Conservation (phyloP, 306 rosid genomes). For the Sesbania bispinosa region DNA sequence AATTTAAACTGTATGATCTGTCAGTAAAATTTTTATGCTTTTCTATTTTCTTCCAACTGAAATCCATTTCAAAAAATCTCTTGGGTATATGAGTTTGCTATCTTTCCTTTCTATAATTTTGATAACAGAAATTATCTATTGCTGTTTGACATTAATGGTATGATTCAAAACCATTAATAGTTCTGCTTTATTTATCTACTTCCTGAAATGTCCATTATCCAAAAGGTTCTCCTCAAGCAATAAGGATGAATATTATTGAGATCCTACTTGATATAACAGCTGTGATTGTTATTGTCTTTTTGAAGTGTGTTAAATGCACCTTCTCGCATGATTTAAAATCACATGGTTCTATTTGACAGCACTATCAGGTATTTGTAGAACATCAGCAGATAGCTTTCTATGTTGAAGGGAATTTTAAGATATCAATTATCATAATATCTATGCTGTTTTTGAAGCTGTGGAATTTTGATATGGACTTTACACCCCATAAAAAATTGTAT, state of each 20-base stretch:
- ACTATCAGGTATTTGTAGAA: not conserved
- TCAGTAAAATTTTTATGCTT: not conserved
- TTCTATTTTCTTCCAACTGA: not conserved
- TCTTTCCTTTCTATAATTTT: not conserved
- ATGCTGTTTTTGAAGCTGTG: not conserved
- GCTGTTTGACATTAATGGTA: not conserved
- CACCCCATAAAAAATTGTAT: not conserved
- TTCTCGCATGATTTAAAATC: not conserved
- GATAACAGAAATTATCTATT: not conserved
- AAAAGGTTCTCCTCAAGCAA: not conserved
- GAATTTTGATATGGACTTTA: not conserved
- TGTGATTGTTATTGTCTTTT: not conserved
- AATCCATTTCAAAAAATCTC: not conserved
- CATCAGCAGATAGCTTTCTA: not conserved
- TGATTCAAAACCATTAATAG: conserved; percentile 3
- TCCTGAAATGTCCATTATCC: not conserved
- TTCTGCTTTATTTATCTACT: conserved; percentile 13
- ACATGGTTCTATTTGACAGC: not conserved
- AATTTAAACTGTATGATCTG: not conserved
- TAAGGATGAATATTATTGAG: not conserved
- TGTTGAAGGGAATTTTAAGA: not conserved
- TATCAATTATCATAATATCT: not conserved
- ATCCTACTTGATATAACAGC: not conserved
- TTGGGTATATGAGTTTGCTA: not conserved
- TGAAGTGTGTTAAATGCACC: not conserved